A percentile compares a stretch with the other conserved stretches of the same genome.
Evolutionary conservation across 2,329 filamentous ascomycete genomes (phyloP).

Genomic region (Pezicula carpinea): DNA sequence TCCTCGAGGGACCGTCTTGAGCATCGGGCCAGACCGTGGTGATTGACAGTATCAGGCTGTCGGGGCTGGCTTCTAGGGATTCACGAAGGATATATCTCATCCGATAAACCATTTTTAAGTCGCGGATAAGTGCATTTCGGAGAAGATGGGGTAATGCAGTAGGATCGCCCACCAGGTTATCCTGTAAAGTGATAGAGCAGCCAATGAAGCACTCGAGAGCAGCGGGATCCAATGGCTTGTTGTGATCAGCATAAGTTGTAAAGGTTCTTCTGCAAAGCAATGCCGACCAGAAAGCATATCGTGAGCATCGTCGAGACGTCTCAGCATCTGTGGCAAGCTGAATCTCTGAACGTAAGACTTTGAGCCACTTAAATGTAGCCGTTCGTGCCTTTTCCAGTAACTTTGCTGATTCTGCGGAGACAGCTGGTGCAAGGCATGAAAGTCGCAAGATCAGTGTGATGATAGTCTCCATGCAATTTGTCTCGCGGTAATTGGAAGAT

Average conservation of each 20-base stretch:
- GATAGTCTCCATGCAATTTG: constrained; percentile 51
- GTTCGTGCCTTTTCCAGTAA: constrained; percentile 38
- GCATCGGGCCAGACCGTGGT: constrained; percentile 38
- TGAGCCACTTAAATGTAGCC: constrained; percentile 46
- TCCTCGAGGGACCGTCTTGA: constrained; percentile 10
- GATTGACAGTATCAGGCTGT: constrained; percentile 32
- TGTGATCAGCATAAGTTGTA: constrained; percentile 9
- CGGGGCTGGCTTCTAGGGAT: constrained; percentile 28
- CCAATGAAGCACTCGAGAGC: constrained; percentile 30
- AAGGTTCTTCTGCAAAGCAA: constrained; percentile 51
- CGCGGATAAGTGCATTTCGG: constrained; percentile 38
- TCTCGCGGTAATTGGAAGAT: constrained; percentile 53
- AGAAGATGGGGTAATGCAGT: constrained; percentile 28
- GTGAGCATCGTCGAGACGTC: constrained; percentile 32
- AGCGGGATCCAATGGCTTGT: background rate
- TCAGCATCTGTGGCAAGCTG: constrained; percentile 32
- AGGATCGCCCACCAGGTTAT: constrained; percentile 38
- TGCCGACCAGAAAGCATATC: constrained; percentile 49
- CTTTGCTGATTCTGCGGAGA: background rate
- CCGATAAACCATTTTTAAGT: constrained; percentile 38
- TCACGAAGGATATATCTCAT: constrained; percentile 31
- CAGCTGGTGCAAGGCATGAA: constrained; percentile 20
- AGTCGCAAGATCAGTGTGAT: constrained; percentile 45
- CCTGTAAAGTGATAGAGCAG: constrained; percentile 40
- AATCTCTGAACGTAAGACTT: constrained; percentile 40